A percentile compares a stretch with the other conserved stretches of the same genome.
These are phyloP conservation scores for Dactylellina leptospora DNA, from an alignment of 2,329 filamentous ascomycete species.

Conservation along the genomic window DNA sequence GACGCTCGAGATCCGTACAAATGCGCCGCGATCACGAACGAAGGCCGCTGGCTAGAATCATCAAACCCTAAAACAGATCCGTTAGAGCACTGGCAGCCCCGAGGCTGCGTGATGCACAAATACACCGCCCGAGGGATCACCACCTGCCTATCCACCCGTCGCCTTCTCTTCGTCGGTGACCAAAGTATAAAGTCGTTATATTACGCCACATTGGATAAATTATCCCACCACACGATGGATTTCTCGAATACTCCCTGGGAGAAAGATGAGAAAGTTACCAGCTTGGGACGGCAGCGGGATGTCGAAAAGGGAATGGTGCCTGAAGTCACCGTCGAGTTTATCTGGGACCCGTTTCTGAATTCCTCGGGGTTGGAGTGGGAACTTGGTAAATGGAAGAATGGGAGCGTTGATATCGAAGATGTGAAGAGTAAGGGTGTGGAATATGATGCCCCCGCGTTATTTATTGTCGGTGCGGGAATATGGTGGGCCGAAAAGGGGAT, in stretches of 20 bases:
- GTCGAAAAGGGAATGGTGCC: slow-evolving; percentile 18
- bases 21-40: slow-evolving; percentile 65
- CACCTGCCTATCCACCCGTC: slow-evolving; percentile 65
- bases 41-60: slow-evolving; percentile 65
- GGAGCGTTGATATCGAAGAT: slow-evolving; percentile 16
- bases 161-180: slow-evolving; percentile 71
- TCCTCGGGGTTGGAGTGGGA: slow-evolving; percentile 62
- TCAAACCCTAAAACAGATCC: slow-evolving; percentile 54
- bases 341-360: slow-evolving; percentile 73
- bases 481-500: slow-evolving; percentile 63
- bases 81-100: slow-evolving; percentile 68
- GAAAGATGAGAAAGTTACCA: slow-evolving; percentile 58
- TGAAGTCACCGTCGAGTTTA: slow-evolving; percentile 64
- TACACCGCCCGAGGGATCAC: slow-evolving; percentile 67
- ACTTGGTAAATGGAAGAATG: slow-evolving; percentile 59
- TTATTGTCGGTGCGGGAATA: slow-evolving; percentile 67
- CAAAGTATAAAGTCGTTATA: slow-evolving; percentile 70
- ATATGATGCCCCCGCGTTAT: slow-evolving; percentile 62
- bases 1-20: slow-evolving; percentile 65
- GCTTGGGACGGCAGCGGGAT: background rate
- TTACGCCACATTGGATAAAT: slow-evolving; percentile 64
- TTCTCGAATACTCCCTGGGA: slow-evolving; percentile 56
- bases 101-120: slow-evolving; percentile 68
- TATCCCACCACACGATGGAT: background rate
- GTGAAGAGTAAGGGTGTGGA: slow-evolving; percentile 46